These are phyloP conservation scores for Coemansia sp. DNA, from an alignment of 192 early-diverging fungal species.

Conservation along the genomic window DNA sequence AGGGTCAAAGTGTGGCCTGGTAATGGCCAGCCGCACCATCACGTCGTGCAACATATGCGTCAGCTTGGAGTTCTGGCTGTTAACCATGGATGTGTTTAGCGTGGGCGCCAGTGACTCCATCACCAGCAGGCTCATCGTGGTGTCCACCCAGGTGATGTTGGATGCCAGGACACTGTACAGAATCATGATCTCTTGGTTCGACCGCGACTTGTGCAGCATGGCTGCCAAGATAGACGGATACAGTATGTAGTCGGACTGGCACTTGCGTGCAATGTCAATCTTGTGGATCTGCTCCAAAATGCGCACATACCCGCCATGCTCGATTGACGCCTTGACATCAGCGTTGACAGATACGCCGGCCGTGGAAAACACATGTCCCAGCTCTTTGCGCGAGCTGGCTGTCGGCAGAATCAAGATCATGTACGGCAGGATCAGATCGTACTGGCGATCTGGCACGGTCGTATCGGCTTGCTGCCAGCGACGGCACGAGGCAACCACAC, in stretches of 20 bases:
- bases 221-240: slow-evolving; percentile 49
- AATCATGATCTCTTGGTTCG: slow-evolving; percentile 49
- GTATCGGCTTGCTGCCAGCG: slow-evolving; percentile 46
- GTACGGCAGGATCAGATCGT: slow-evolving; percentile 65
- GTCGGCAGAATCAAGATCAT: slow-evolving; percentile 77
- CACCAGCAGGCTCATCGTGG: slow-evolving; percentile 45
- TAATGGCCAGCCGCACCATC: slow-evolving; percentile 49
- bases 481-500: slow-evolving; percentile 64
- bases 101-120: slow-evolving; percentile 52
- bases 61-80: slow-evolving; percentile 45
- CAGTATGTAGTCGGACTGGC: slow-evolving; percentile 50
- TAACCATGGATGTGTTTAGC: slow-evolving; percentile 31
- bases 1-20: slow-evolving; percentile 52
- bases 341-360: slow-evolving; percentile 28
- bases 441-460: slow-evolving; percentile 15
- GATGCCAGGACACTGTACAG: slow-evolving; percentile 48
- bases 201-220: slow-evolving; percentile 49
- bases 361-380: slow-evolving; percentile 45
- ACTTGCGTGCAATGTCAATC: slow-evolving; percentile 40
- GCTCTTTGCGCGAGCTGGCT: slow-evolving; percentile 69
- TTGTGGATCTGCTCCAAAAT: slow-evolving; percentile 50
- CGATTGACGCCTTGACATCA: slow-evolving; percentile 28
- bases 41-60: slow-evolving; percentile 51
- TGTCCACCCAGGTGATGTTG: slow-evolving; percentile 44
- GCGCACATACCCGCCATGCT: slow-evolving; percentile 46